Evolutionary conservation across 345 rosid genomes (phyloP), one percentile per base, ranked within the genome.

Genomic region (Bretschneidera sinensis): DNA sequence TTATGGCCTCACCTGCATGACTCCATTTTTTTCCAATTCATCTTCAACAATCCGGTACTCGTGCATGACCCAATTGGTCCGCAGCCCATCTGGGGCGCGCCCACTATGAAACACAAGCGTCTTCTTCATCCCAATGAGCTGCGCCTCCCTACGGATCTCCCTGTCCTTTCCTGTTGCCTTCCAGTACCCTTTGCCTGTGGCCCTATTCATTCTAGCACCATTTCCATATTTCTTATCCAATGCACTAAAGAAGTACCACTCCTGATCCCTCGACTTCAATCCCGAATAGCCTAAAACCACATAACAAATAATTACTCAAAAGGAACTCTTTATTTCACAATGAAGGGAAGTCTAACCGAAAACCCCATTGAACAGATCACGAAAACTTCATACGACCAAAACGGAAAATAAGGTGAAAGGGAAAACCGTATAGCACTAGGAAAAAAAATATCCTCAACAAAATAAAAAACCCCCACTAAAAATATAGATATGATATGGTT

Each of bases 1-100:
- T 19, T 35, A 39, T 21, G 24, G 63, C 35, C 68, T 59, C 50
- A 78, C 95, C 90, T 82, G 79, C 49, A 54, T 52, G 35, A 54
- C 52, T 56, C 77, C 68, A 28, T 61, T 60, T 55, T 57, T 72
- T 25, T 77, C 77, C 45, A 63, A 66, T 55, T 81, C 85, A 24
- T 69, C 74, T 18, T 79, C 82, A 65, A 70, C 74, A 45, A 91
- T 83, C 21, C 82, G 77, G 64, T 91, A 91, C 63, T 91, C 96
- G 20, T 91, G 87, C 84, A 88, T 85, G 21, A 86, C 76, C 98
- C 98, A 91, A 60, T 88, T 73, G 47, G 96, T 88, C 51, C 85
- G 70, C 49, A 59, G 61, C 61, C 88, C 91, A 21, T 79, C 71
- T 0, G 91, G 88, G 16, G 88, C 79, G 52, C 86, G 79, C 15